Evolutionary conservation across 805 yeast species (phyloP).

Genomic region (Blastobotrys robertii): DNA sequence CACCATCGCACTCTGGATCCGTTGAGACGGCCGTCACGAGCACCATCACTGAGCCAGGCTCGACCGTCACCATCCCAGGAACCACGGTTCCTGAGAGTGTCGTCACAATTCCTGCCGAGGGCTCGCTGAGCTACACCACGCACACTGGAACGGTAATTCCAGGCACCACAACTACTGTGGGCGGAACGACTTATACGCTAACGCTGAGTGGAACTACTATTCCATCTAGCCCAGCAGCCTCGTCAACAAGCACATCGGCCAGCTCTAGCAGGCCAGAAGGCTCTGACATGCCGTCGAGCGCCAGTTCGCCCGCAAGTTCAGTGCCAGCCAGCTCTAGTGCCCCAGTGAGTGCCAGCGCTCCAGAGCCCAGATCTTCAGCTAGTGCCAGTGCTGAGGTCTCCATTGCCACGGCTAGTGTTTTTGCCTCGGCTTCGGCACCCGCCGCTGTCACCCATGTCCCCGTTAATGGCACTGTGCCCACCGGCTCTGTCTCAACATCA

Average conservation of each 20-base stretch:
- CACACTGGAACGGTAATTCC: constrained; percentile 11
- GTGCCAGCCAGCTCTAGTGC: constrained; percentile 1
- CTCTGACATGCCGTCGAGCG: no score
- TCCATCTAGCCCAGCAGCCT: not conserved
- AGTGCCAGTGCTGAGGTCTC: no score
- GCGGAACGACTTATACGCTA: constrained; percentile 10
- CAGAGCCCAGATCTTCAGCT: no score
- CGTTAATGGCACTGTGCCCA: not conserved
- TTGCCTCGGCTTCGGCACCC: no score
- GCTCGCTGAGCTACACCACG: not conserved
- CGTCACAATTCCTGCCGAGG: not conserved
- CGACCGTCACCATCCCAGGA: not conserved
- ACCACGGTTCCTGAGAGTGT: not conserved
- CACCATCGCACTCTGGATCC: no score
- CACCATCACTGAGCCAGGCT: not conserved
- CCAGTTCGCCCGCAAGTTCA: no score
- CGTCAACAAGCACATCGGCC: not conserved
- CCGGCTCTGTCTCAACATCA: not conserved
- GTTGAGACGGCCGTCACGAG: constrained; percentile 2
- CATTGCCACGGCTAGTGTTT: no score
- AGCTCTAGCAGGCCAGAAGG: not conserved
- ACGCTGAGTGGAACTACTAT: not conserved
- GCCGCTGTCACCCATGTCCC: no score
- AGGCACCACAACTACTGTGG: constrained; percentile 11
- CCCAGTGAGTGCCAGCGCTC: not conserved